A percentile compares a stretch with the other conserved stretches of the same genome.
Evolutionary conservation across 768 basidiomycete genomes (phyloP).

Genomic region (Grammothele lineata): DNA sequence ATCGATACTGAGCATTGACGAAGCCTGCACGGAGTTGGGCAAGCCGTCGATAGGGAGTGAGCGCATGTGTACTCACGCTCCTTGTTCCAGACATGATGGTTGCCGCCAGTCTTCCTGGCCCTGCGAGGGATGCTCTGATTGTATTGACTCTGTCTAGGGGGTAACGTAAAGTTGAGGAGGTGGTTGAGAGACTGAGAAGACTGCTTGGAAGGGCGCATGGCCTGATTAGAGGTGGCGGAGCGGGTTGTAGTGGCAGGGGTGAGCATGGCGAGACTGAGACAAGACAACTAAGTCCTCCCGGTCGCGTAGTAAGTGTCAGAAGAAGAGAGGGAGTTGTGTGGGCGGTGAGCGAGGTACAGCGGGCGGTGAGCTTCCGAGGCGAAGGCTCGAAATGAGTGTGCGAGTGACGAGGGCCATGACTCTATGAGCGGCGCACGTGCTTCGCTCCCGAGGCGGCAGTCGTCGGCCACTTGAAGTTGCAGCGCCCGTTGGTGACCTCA

Average conservation of each 20-base stretch:
- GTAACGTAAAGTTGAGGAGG: constrained; percentile 91
- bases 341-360: constrained; percentile 11
- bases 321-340: neutral
- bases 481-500: no score
- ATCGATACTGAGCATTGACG: constrained; percentile 94
- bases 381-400: constrained; percentile 33
- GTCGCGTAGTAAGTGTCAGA: constrained; percentile 1
- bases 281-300: constrained; percentile 26
- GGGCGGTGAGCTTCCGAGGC: constrained; percentile 43
- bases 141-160: constrained; percentile 73
- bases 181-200: constrained; percentile 70
- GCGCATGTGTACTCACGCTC: constrained; percentile 73
- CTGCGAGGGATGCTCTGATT: constrained; percentile 61
- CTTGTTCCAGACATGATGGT: constrained; percentile 79
- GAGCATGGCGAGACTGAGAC: constrained; percentile 18
- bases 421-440: constrained; percentile 30
- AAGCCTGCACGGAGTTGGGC: constrained; percentile 54
- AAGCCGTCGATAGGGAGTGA: neutral
- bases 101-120: constrained; percentile 62
- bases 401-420: constrained; percentile 22
- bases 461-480: neutral
- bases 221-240: constrained; percentile 49
- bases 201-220: constrained; percentile 62
- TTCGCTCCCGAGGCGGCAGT: constrained; percentile 13
- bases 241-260: constrained; percentile 16